phyloP scores from a whole-genome alignment of 441 rosid genomes.

The Geranium incanum region DNA sequence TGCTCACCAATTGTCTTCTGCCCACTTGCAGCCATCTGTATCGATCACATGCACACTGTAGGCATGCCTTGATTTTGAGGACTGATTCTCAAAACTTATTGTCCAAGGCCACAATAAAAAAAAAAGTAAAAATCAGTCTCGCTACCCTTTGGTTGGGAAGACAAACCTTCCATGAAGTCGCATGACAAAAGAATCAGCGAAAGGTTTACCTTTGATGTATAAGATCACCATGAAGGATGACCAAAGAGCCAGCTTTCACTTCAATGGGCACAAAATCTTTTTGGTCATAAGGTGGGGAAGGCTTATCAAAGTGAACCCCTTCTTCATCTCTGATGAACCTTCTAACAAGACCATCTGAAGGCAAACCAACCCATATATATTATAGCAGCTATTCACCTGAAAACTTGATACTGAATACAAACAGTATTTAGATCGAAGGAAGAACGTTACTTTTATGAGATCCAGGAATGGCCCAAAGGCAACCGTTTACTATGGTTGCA shows the following conservation, averaged over 20 bases:
- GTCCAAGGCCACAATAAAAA: slow-evolving; percentile 18
- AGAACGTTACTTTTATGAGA: slow-evolving; percentile 65
- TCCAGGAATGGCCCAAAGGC: slow-evolving; percentile 97
- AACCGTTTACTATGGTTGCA: slow-evolving; percentile 67
- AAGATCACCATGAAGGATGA: slow-evolving; percentile 80
- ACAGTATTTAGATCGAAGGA: not conserved
- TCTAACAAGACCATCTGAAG: slow-evolving; percentile 78
- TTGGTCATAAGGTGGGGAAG: slow-evolving; percentile 66
- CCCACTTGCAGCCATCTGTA: slow-evolving; percentile 93
- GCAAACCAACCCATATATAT: slow-evolving; percentile 18
- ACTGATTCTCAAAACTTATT: slow-evolving; percentile 73
- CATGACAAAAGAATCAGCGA: not conserved
- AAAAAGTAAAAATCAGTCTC: slow-evolving; percentile 2
- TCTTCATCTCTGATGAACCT: slow-evolving; percentile 71
- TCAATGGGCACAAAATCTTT: slow-evolving; percentile 77
- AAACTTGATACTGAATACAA: not conserved
- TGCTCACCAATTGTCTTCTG: slow-evolving; percentile 68
- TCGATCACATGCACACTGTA: slow-evolving; percentile 88
- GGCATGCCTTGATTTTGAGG: slow-evolving; percentile 87
- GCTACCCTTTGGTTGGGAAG: not conserved
- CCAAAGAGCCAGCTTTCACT: slow-evolving; percentile 87
- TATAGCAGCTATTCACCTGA: slow-evolving; percentile 9
- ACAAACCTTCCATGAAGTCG: slow-evolving; percentile 3
- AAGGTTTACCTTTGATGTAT: slow-evolving; percentile 72
- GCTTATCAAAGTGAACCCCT: slow-evolving; percentile 70